Percentiles rank a stretch among this genome's conserved stretches.
Evolutionary conservation across 192 early-diverging fungal species (phyloP).

Genomic region (Coemansia sp.): DNA sequence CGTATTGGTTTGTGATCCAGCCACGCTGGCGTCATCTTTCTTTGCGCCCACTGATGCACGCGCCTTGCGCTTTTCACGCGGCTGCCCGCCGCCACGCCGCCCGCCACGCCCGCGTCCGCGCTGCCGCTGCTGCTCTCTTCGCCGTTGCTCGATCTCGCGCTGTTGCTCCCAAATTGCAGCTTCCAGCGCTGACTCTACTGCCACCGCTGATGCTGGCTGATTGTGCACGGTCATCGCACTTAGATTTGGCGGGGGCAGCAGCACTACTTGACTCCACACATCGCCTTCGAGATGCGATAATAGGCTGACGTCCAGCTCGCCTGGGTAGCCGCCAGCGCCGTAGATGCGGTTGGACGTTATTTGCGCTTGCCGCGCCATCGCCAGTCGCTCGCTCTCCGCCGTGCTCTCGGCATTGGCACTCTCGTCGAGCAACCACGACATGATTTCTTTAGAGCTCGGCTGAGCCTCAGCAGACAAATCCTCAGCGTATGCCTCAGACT

Average conservation of each 20-base stretch:
- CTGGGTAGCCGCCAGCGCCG: constrained; percentile 33
- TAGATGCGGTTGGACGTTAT: constrained; percentile 48
- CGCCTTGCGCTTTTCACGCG: constrained; percentile 48
- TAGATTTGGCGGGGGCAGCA: constrained; percentile 35
- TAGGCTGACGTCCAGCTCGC: constrained; percentile 17
- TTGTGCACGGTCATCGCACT: background rate
- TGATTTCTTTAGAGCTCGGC: constrained; percentile 87
- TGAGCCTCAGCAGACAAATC: constrained; percentile 59
- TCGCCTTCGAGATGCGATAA: constrained; percentile 14
- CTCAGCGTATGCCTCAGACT: constrained; percentile 15
- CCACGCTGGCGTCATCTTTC: constrained; percentile 22
- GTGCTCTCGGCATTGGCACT: constrained; percentile 41
- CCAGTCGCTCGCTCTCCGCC: constrained; percentile 23
- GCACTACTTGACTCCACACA: constrained; percentile 27
- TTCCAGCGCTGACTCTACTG: constrained; percentile 25
- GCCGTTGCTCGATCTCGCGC: constrained; percentile 21
- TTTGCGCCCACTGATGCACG: constrained; percentile 19
- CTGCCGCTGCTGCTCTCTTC: constrained; percentile 11
- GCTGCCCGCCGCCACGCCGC: constrained; percentile 20
- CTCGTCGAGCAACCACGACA: constrained; percentile 81
- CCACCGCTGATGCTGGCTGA: background rate
- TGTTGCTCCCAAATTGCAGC: constrained; percentile 29
- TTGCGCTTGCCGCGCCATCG: constrained; percentile 42
- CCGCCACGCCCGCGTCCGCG: constrained; percentile 38
- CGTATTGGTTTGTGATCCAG: constrained; percentile 31